Base-by-base conservation (phyloP, 73 alveolate species). In the Paramecium bursaria region DNA sequence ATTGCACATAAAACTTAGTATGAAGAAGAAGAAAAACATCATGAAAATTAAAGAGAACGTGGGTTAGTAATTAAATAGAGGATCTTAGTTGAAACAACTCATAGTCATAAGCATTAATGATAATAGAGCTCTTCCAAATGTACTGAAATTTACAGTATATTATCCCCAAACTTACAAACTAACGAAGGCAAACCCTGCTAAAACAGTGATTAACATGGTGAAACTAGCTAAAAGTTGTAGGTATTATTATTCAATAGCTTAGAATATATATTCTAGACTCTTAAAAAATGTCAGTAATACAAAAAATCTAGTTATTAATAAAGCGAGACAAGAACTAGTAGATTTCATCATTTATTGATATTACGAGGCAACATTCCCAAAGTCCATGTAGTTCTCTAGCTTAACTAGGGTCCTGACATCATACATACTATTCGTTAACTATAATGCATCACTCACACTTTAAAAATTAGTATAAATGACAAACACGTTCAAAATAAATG, bases 271-370 rank as follows among this genome's bases (percentile, higher is more conserved):
- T 67, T 67, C 82, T 25, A 67, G 44, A 25, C 42, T 25, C 44
- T 57, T 67, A 25, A 67, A 67, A n/a, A 67, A 67, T 21, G 33
- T 67, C 33, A 67, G 33, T 67, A 67, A 23, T 35, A 67, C 33
- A 42, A 67, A 67, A 15, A 67, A 39, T 67, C 82, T 67, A n/a
- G n/a, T n/a, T n/a, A n/a, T n/a, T 35, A 67, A 33, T 21, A 42
- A 14, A 14, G 55, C 22, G 19, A 67, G 25, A 11, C 82, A 67
- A 11, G 44, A 19, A 17, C 61, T 35, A 15, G 33, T 42, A 11
- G 60, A 25, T 25, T 35, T 67, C 21, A 35, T 42, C 19, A 67
- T 39, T 15, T 25, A 33, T 2, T 42, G 44, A 19, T 67, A 47
- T 7, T 35, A 30, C 5, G 27, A 25, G 3, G 82, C 82, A 3